Percentiles rank a stretch among this genome's conserved stretches.
phyloP scores from a whole-genome alignment of 179 eudicot genomes.

The Silene vulgaris region DNA sequence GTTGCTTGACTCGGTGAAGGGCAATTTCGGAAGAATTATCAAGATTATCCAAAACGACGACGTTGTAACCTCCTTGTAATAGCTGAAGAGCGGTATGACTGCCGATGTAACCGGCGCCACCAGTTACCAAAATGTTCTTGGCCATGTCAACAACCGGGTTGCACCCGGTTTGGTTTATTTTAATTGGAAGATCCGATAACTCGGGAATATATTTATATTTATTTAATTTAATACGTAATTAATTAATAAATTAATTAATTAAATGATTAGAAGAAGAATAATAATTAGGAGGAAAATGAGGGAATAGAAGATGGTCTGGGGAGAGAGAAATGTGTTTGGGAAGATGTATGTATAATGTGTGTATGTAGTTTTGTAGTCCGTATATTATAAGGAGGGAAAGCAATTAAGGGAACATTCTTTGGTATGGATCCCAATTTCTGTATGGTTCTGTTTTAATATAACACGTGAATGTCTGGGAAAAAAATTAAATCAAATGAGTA shows the following conservation, averaged over 20 bases:
- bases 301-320: not conserved
- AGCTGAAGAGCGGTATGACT: slow-evolving; percentile 84
- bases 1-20: slow-evolving; percentile 60
- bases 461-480: not conserved
- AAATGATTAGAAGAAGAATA: no score
- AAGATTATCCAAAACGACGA: slow-evolving; percentile 75
- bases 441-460: no score
- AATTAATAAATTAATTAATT: no score
- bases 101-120: slow-evolving; percentile 96
- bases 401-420: not conserved
- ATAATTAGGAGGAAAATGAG: no score
- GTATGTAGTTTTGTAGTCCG: no score
- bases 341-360: not conserved
- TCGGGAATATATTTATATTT: not conserved
- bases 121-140: slow-evolving; percentile 65
- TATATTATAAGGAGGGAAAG: not conserved
- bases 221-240: not conserved
- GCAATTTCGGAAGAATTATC: slow-evolving; percentile 74
- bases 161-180: slow-evolving; percentile 6
- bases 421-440: not conserved
- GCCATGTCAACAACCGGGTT: slow-evolving; percentile 26
- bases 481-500: no score
- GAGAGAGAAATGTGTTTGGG: not conserved
- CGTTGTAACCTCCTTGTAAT: slow-evolving; percentile 58
- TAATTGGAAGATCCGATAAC: slow-evolving; percentile 16